Evolutionary conservation across 176 grass and related monocot genomes (phyloP).

Genomic region (Ensete ventricosum): DNA sequence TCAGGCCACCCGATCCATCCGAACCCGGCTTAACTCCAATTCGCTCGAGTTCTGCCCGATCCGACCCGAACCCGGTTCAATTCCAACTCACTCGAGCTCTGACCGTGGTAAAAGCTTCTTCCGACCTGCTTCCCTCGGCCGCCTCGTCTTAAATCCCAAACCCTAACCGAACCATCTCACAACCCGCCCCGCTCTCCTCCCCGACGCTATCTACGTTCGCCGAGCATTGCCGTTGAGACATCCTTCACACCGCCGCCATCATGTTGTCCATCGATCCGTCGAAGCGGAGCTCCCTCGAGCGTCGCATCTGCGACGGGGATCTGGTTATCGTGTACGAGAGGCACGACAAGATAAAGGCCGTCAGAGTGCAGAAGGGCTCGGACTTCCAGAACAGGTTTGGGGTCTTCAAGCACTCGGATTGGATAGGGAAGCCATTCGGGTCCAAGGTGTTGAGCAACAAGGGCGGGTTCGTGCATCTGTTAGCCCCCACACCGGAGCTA

Average conservation of each 20-base stretch:
- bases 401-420: constrained; percentile 66
- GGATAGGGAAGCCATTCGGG: constrained; percentile 71
- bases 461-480: constrained; percentile 58
- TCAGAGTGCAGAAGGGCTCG: constrained; percentile 36
- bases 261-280: constrained; percentile 43
- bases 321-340: constrained; percentile 79
- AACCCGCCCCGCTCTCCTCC: no score
- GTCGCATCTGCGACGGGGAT: constrained; percentile 54
- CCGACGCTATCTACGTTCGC: no score
- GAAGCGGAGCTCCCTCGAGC: constrained; percentile 36
- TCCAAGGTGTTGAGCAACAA: constrained; percentile 55
- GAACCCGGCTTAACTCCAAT: no score
- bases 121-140: no score
- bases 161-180: no score
- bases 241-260: neutral
- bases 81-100: no score
- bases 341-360: constrained; percentile 55
- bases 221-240: neutral
- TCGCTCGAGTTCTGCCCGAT: no score
- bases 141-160: no score
- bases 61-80: no score
- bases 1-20: no score
- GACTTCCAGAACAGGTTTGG: constrained; percentile 80
- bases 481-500: constrained; percentile 69
- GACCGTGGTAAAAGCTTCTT: no score